phyloP scores from a whole-genome alignment of 192 early-diverging fungal species.

The Podila minutissima region DNA sequence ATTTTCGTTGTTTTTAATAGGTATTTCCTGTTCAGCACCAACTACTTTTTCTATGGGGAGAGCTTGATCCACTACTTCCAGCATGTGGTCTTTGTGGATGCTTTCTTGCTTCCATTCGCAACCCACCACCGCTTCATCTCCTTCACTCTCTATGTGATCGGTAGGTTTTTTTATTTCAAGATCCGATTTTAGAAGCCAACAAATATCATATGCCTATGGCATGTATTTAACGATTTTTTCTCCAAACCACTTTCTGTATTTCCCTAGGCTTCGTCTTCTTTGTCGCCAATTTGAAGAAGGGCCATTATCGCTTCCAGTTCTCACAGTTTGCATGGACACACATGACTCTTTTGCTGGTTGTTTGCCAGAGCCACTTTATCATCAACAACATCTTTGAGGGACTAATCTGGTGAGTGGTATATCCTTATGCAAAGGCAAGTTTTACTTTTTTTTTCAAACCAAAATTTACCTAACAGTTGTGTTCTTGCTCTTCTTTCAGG shows the following conservation, averaged over 20 bases:
- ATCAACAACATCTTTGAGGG: constrained; percentile 99
- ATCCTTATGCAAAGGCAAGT: neutral
- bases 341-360: constrained; percentile 93
- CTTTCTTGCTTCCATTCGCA: constrained; percentile 83
- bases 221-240: neutral
- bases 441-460: constrained; percentile 6
- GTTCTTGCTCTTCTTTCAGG: constrained; percentile 2
- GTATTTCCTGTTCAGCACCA: constrained; percentile 90
- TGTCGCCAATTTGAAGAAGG: constrained; percentile 92
- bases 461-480: neutral
- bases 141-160: constrained; percentile 87
- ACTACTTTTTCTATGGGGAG: constrained; percentile 96
- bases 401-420: constrained; percentile 79
- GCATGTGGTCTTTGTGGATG: constrained; percentile 84
- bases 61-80: constrained; percentile 92
- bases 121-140: constrained; percentile 96
- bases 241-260: neutral
- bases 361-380: constrained; percentile 94
- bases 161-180: constrained; percentile 48
- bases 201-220: neutral
- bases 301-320: constrained; percentile 95
- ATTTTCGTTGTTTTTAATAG: constrained; percentile 27
- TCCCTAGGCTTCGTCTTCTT: constrained; percentile 86
- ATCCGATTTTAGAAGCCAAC: too few species aligned
- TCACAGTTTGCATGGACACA: constrained; percentile 98